phyloP scores from a whole-genome alignment of 371 early-diverging fungal species.

The Mortierella sp. region DNA sequence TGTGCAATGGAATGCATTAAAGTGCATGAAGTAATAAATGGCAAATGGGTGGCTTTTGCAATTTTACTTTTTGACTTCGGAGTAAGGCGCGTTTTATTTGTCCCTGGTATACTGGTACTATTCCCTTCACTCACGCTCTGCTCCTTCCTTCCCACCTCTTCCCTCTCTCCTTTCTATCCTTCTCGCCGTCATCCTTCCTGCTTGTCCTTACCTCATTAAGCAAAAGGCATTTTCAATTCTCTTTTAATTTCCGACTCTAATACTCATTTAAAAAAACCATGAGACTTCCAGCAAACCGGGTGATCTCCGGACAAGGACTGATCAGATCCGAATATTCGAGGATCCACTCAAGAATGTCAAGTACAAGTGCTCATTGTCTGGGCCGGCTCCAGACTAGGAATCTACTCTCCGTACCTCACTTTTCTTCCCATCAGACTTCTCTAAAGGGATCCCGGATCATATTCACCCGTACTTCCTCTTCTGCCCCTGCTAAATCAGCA shows the following conservation, averaged over 20 bases:
- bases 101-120: neutral
- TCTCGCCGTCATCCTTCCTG: neutral
- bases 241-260: neutral
- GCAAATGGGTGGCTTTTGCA: no score
- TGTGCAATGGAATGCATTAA: neutral
- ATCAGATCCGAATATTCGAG: conserved; percentile 41
- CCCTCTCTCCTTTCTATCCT: neutral
- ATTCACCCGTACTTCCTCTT: conserved; percentile 44
- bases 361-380: conserved; percentile 24
- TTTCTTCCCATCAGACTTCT: conserved; percentile 1
- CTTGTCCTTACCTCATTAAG: neutral
- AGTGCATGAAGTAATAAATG: neutral
- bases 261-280: neutral
- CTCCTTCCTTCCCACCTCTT: neutral
- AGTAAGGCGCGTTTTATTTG: neutral
- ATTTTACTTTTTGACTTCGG: neutral
- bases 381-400: conserved; percentile 16
- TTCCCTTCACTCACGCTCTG: neutral
- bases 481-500: conserved; percentile 23
- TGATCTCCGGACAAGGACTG: conserved; percentile 42
- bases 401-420: neutral
- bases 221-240: neutral
- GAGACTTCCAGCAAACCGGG: conserved; percentile 25
- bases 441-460: conserved; percentile 40
- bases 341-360: conserved; percentile 29